These are phyloP conservation scores for Phaeophleospora eucalypticola DNA, from an alignment of 2,329 filamentous ascomycete genomes.

Conservation along the genomic window DNA sequence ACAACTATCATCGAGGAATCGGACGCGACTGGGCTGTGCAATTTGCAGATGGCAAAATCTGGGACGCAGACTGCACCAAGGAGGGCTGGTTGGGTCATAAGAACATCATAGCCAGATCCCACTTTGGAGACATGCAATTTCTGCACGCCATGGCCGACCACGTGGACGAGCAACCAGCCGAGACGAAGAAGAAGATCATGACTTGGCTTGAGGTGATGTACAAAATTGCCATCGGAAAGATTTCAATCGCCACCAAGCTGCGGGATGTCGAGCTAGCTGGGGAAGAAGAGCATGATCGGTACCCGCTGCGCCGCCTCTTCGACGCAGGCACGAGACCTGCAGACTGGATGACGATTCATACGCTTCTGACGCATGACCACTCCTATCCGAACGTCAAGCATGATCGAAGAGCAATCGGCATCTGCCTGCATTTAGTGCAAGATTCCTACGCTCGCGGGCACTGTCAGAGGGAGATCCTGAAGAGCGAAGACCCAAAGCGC, in stretches of 20 bases:
- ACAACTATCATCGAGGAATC: slow-evolving; percentile 7
- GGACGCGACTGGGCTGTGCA: slow-evolving; percentile 8
- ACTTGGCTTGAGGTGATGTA: slow-evolving; percentile 10
- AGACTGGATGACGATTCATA: slow-evolving; percentile 2
- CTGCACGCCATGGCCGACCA: slow-evolving; percentile 9
- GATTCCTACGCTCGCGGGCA: slow-evolving; percentile 10
- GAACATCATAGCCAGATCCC: slow-evolving; percentile 8
- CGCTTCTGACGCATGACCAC: slow-evolving; percentile 4
- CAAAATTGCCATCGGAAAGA: slow-evolving; percentile 4
- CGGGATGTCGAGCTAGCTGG: background rate
- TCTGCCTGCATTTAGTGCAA: slow-evolving; percentile 8
- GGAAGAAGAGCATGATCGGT: background rate
- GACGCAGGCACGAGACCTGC: background rate
- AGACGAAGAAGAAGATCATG: slow-evolving; percentile 6
- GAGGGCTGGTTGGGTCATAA: slow-evolving; percentile 7
- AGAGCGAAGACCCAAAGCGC: slow-evolving; percentile 1
- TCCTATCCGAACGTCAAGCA: slow-evolving; percentile 4
- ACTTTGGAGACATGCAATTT: slow-evolving; percentile 9
- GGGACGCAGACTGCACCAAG: background rate
- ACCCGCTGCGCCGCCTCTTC: slow-evolving; percentile 4
- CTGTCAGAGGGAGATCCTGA: background rate
- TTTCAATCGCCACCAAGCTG: background rate
- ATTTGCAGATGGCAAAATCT: slow-evolving; percentile 3
- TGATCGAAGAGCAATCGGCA: slow-evolving; percentile 5
- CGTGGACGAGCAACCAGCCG: background rate